Conservation (phyloP, 2,329 filamentous ascomycete species). For the Claviceps sp. region DNA sequence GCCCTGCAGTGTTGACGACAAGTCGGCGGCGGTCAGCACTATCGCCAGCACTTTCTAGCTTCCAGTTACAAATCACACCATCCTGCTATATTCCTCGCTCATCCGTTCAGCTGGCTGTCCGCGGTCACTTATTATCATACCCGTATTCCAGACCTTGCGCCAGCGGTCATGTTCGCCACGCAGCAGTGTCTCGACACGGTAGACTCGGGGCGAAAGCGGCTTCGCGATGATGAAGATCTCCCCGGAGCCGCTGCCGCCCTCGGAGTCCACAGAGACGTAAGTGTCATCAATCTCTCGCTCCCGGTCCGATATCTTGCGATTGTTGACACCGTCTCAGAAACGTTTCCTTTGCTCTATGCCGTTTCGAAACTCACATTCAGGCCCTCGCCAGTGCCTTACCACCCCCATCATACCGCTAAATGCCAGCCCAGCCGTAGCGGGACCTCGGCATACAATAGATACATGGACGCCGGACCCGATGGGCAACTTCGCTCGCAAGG, state of each 20-base stretch:
- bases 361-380: slow-evolving; percentile 30
- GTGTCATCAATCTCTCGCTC: slow-evolving; percentile 8
- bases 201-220: slow-evolving; percentile 29
- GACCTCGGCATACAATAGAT: slow-evolving; percentile 18
- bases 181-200: slow-evolving; percentile 19
- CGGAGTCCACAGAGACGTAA: slow-evolving; percentile 37
- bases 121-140: background rate
- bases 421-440: slow-evolving; percentile 25
- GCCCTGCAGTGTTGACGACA: background rate
- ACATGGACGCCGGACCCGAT: slow-evolving; percentile 18
- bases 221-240: slow-evolving; percentile 32
- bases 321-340: slow-evolving; percentile 29
- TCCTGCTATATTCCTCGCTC: background rate
- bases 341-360: slow-evolving; percentile 39
- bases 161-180: slow-evolving; percentile 23
- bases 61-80: background rate
- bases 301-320: background rate
- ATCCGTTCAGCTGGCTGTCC: background rate
- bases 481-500: slow-evolving; percentile 8
- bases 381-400: slow-evolving; percentile 16
- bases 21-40: background rate
- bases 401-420: slow-evolving; percentile 26
- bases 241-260: slow-evolving; percentile 27
- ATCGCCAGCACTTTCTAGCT: background rate
- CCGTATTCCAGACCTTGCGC: background rate